A percentile compares a stretch with the other conserved stretches of the same genome.
Evolutionary conservation across 305 asterid genomes (phyloP).

Genomic region (Salvia sclarea): DNA sequence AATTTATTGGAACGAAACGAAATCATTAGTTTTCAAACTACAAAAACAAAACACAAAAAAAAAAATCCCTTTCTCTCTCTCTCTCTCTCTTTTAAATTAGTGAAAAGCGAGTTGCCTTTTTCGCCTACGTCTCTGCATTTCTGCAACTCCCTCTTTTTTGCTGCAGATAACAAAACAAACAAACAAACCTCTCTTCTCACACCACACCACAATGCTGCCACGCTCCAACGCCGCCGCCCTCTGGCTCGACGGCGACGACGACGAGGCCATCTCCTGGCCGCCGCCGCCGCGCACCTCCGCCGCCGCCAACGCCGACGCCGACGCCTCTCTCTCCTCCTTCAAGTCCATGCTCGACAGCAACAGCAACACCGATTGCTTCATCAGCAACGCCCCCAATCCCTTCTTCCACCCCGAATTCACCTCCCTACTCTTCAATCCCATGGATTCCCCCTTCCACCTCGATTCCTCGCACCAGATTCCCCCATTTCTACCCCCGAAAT

Average conservation of each 20-base stretch:
- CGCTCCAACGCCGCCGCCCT: slow-evolving; percentile 48
- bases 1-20: neutral
- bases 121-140: slow-evolving; percentile 36
- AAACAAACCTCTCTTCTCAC: neutral
- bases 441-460: slow-evolving; percentile 36
- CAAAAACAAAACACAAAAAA: slow-evolving; percentile 19
- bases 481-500: slow-evolving; percentile 39
- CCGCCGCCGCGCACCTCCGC: slow-evolving; percentile 37
- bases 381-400: slow-evolving; percentile 25
- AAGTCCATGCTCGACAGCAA: slow-evolving; percentile 51
- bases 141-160: slow-evolving; percentile 33
- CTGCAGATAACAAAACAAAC: slow-evolving; percentile 20
- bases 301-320: slow-evolving; percentile 33
- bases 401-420: slow-evolving; percentile 38
- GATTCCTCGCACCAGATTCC: slow-evolving; percentile 38
- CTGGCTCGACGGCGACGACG: slow-evolving; percentile 45
- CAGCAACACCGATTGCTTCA: slow-evolving; percentile 41
- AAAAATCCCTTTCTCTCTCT: neutral
- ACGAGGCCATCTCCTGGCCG: slow-evolving; percentile 44
- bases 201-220: slow-evolving; percentile 41
- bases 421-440: slow-evolving; percentile 33
- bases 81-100: slow-evolving; percentile 31
- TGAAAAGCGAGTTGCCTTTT: slow-evolving; percentile 38
- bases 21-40: slow-evolving; percentile 34
- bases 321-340: slow-evolving; percentile 45